Conservation (phyloP, 441 rosid genomes). For the Arabidopsis lyrata region DNA sequence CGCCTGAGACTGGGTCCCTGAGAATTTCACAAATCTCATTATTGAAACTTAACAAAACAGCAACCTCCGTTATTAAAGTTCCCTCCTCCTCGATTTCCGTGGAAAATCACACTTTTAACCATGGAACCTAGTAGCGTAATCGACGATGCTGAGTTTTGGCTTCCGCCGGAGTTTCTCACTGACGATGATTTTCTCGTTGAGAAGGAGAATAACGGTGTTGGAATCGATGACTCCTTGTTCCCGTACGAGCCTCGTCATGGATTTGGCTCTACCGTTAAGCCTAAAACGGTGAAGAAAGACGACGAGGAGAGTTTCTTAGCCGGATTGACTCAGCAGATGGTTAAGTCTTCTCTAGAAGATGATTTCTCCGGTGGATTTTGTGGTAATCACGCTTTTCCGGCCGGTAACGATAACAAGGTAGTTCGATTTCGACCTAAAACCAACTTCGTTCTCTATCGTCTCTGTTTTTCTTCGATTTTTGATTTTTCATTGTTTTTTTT, state of each 20-base stretch:
- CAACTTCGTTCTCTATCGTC: neutral
- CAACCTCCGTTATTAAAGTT: constrained; percentile 28
- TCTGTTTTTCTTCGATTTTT: constrained; percentile 4
- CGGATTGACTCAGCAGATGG: constrained; percentile 57
- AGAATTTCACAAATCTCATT: constrained; percentile 28
- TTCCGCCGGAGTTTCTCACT: constrained; percentile 75
- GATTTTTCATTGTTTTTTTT: neutral
- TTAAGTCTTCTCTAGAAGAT: constrained; percentile 56
- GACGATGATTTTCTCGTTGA: constrained; percentile 61
- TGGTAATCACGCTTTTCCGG: neutral
- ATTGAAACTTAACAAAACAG: constrained; percentile 53
- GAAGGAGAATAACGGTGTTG: constrained; percentile 18
- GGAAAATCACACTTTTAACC: neutral
- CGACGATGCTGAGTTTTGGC: constrained; percentile 74
- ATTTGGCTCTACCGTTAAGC: constrained; percentile 64
- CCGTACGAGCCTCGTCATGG: constrained; percentile 49
- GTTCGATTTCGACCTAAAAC: neutral
- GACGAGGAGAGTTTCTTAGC: constrained; percentile 64
- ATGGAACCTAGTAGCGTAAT: constrained; percentile 68
- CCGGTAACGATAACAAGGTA: constrained; percentile 21
- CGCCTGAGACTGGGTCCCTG: constrained; percentile 44
- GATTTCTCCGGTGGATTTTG: constrained; percentile 43
- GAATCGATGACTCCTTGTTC: constrained; percentile 31
- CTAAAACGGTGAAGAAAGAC: constrained; percentile 41
- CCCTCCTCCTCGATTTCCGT: neutral